Conservation (phyloP, 192 early-diverging fungal species). For the Mortierella antarctica region DNA sequence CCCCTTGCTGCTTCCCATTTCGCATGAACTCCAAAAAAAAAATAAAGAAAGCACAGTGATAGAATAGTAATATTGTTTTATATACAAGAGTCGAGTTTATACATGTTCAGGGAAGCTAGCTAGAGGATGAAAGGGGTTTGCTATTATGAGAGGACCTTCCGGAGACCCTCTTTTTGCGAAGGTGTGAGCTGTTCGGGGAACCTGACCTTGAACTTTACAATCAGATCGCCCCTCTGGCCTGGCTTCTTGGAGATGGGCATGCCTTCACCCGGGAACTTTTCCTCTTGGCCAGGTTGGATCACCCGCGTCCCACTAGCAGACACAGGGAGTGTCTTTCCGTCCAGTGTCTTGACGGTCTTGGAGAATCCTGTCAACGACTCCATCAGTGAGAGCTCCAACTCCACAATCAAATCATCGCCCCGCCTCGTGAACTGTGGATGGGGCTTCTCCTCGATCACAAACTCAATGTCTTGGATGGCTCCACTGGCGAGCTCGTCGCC, state of each 20-base stretch:
- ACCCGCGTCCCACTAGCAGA: constrained; percentile 64
- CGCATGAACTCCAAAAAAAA: not conserved
- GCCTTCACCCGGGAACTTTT: constrained; percentile 81
- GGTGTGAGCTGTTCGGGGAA: constrained; percentile 80
- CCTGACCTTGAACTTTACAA: constrained; percentile 82
- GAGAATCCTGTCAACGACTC: constrained; percentile 88
- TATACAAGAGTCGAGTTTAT: not conserved
- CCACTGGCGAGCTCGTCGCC: constrained; percentile 89
- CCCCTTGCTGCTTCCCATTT: not conserved
- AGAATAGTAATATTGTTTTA: not conserved
- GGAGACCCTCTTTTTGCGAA: constrained; percentile 77
- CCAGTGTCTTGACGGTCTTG: constrained; percentile 78
- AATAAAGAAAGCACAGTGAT: not conserved
- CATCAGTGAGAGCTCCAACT: constrained; percentile 73
- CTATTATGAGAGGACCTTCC: constrained; percentile 53
- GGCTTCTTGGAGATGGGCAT: constrained; percentile 92
- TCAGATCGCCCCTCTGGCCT: constrained; percentile 88
- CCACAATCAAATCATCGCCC: constrained; percentile 82
- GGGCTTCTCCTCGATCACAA: constrained; percentile 94
- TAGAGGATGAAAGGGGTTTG: not conserved
- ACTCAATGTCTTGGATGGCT: constrained; percentile 90
- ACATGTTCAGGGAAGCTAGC: not conserved
- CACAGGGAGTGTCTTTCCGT: constrained; percentile 77
- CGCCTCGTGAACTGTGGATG: constrained; percentile 89
- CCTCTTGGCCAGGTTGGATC: constrained; percentile 80